phyloP scores from a whole-genome alignment of 2,329 filamentous ascomycete genomes.

The Neopestalotiopsis sp. region DNA sequence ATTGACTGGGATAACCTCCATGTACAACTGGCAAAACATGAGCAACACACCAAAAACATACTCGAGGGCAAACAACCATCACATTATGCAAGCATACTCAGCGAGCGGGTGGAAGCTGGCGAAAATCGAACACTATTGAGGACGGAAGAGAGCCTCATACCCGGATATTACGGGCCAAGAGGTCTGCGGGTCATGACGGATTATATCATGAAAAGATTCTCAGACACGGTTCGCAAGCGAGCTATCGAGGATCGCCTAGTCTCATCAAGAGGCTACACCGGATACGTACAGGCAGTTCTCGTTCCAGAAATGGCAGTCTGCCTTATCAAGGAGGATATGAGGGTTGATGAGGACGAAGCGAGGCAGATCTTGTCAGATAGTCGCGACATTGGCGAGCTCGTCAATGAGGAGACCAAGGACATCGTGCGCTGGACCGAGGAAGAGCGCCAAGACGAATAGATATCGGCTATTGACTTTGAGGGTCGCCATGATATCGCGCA shows the following conservation, averaged over 20 bases:
- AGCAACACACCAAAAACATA: conserved; percentile 60
- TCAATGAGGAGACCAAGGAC: conserved; percentile 70
- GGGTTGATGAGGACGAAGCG: conserved; percentile 46
- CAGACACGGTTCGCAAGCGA: conserved; percentile 62
- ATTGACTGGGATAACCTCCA: conserved; percentile 73
- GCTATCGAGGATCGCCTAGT: conserved; percentile 70
- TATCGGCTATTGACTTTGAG: neutral
- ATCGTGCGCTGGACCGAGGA: conserved; percentile 42
- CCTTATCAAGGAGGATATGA: conserved; percentile 63
- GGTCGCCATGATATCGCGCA: neutral
- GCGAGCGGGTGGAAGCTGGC: conserved; percentile 59
- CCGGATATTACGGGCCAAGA: conserved; percentile 83
- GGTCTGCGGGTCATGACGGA: conserved; percentile 77
- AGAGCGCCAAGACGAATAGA: conserved; percentile 22
- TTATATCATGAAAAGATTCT: conserved; percentile 66
- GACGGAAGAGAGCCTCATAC: conserved; percentile 63
- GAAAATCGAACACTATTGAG: conserved; percentile 64
- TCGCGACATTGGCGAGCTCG: conserved; percentile 66
- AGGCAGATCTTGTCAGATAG: conserved; percentile 68
- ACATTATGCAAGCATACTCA: conserved; percentile 64
- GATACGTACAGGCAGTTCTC: conserved; percentile 75
- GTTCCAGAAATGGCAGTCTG: conserved; percentile 71
- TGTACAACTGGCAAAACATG: conserved; percentile 61
- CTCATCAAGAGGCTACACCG: conserved; percentile 67
- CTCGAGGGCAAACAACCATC: conserved; percentile 61